phyloP scores from a whole-genome alignment of 148 eudicot species.

The Spergularia bocconei region DNA sequence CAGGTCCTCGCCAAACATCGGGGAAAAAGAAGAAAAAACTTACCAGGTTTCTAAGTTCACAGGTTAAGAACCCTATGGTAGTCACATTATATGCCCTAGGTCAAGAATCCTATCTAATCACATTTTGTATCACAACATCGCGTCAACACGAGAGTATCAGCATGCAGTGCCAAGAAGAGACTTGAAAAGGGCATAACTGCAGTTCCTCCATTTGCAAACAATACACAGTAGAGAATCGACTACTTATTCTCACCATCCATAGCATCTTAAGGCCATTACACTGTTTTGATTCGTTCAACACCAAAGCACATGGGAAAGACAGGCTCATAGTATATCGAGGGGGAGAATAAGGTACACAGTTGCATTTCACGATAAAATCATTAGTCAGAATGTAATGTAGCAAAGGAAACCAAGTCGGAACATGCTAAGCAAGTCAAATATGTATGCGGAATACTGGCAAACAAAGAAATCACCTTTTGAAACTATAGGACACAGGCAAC shows the following conservation, averaged over 20 bases:
- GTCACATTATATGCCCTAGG: neutral
- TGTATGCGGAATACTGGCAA: neutral
- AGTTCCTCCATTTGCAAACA: too few relatives aligned
- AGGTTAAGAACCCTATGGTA: neutral
- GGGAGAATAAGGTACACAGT: neutral
- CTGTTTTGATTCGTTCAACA: neutral
- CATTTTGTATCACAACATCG: neutral
- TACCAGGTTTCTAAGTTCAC: neutral
- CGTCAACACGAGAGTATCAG: neutral
- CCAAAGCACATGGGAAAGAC: neutral
- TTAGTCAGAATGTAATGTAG: neutral
- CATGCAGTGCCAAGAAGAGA: neutral
- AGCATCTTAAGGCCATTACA: neutral
- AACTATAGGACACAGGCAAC: neutral
- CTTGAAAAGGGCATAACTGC: too few relatives aligned
- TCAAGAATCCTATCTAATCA: too few relatives aligned
- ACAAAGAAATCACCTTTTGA: neutral
- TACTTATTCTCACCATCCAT: too few relatives aligned
- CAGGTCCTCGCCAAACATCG: neutral
- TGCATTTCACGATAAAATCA: neutral
- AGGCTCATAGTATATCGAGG: neutral
- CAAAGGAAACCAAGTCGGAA: neutral
- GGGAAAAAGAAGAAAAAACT: neutral
- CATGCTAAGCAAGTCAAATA: neutral
- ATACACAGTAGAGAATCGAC: too few relatives aligned